Evolutionary conservation across 2,329 filamentous ascomycete genomes (phyloP).

Genomic region (Bipolaris gigantea): DNA sequence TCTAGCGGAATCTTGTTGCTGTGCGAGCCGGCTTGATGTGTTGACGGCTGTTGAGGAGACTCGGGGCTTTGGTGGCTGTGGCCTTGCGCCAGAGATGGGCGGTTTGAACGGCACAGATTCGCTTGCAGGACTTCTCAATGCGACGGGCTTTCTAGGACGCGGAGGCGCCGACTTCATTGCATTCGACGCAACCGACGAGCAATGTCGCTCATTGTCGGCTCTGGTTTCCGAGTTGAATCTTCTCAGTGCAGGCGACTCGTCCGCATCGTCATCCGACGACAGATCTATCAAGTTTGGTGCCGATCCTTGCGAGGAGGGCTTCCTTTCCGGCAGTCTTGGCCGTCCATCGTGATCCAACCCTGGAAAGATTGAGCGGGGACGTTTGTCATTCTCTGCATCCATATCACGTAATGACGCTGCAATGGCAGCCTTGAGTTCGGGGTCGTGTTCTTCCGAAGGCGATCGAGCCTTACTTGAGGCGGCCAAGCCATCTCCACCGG

Average conservation of each 20-base stretch:
- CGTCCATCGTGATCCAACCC: conserved; percentile 43
- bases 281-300: conserved; percentile 53
- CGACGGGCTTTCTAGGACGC: conserved; percentile 39
- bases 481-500: conserved; percentile 11
- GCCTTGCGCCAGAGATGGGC: conserved; percentile 33
- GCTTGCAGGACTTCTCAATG: conserved; percentile 46
- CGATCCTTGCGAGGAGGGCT: conserved; percentile 23
- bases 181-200: conserved; percentile 20
- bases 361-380: conserved; percentile 38
- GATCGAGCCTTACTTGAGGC: conserved; percentile 18
- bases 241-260: conserved; percentile 19
- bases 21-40: conserved; percentile 33
- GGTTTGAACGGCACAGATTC: conserved; percentile 20
- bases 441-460: conserved; percentile 50
- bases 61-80: conserved; percentile 41
- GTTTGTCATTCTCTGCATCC: conserved; percentile 46
- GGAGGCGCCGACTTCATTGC: conserved; percentile 36
- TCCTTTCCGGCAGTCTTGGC: conserved; percentile 44
- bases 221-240: conserved; percentile 35
- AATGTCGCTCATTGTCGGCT: conserved; percentile 16
- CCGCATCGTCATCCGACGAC: conserved; percentile 47
- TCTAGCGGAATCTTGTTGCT: conserved; percentile 22
- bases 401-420: conserved; percentile 52
- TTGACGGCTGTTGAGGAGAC: conserved; percentile 29
- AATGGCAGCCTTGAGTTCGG: conserved; percentile 52